Evolutionary conservation across 805 yeast genomes (phyloP).

Genomic region (Saccharomycopsis sp.): DNA sequence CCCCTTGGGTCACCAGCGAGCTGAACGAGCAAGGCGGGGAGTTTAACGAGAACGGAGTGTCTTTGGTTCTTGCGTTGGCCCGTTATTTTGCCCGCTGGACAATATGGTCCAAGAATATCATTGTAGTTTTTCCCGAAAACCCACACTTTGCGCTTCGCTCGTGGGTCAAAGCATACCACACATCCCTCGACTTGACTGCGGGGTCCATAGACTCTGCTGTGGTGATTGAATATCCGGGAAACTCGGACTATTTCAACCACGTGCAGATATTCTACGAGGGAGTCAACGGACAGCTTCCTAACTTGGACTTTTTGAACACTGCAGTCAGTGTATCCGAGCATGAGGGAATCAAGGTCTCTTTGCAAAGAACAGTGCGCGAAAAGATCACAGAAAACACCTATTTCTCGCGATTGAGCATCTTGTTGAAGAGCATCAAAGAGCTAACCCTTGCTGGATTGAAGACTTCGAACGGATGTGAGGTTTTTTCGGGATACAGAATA

Average conservation of each 20-base stretch:
- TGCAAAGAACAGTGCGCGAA: conserved; percentile 51
- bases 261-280: conserved; percentile 80
- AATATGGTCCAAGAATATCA: conserved; percentile 92
- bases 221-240: conserved; percentile 68
- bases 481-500: conserved; percentile 93
- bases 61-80: conserved; percentile 65
- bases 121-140: conserved; percentile 75
- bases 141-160: conserved; percentile 60
- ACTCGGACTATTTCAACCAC: conserved; percentile 60
- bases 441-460: conserved; percentile 67
- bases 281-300: conserved; percentile 91
- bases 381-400: conserved; percentile 44
- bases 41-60: conserved; percentile 73
- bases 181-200: conserved; percentile 75
- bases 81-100: conserved; percentile 81
- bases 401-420: conserved; percentile 47
- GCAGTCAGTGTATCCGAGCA: conserved; percentile 68
- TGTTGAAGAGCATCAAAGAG: conserved; percentile 59
- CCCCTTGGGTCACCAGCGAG: conserved; percentile 77
- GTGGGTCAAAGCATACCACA: conserved; percentile 95
- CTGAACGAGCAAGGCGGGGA: conserved; percentile 28
- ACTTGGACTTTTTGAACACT: conserved; percentile 80
- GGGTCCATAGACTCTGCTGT: conserved; percentile 92
- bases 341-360: conserved; percentile 63
- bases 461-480: conserved; percentile 68